Percentiles rank a stretch among this genome's conserved stretches.
Conservation (phyloP, 805 yeast genomes). For the Metschnikowia shivogae region DNA sequence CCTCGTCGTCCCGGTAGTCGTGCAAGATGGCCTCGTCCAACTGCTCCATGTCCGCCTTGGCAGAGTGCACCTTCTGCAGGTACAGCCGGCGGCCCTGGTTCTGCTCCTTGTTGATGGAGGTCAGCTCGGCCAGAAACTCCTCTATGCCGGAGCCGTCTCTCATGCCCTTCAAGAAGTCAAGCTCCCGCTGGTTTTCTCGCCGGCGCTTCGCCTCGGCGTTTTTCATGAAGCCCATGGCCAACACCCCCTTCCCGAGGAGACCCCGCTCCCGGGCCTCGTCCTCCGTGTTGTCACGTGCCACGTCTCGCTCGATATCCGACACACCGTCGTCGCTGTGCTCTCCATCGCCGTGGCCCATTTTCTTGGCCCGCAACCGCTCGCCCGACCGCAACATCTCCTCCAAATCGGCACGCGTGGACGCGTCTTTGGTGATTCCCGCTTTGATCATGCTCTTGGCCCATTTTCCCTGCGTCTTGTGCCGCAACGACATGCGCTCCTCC, state of each 20-base stretch:
- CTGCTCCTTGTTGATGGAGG: constrained; percentile 45
- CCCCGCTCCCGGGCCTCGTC: constrained; percentile 29
- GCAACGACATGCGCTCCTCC: constrained; percentile 84
- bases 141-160: constrained; percentile 38
- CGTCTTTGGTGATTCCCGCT: constrained; percentile 87
- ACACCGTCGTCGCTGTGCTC: constrained; percentile 50
- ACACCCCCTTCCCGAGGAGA: constrained; percentile 77
- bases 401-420: constrained; percentile 77
- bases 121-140: constrained; percentile 30
- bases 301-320: constrained; percentile 43
- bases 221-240: constrained; percentile 94
- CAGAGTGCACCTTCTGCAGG: constrained; percentile 55
- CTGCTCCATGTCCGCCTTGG: constrained; percentile 29
- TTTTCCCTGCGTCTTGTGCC: constrained; percentile 80
- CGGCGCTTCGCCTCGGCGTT: constrained; percentile 74
- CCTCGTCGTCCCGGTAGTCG: constrained; percentile 51
- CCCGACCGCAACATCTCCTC: constrained; percentile 93
- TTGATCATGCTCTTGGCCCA: constrained; percentile 92
- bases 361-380: constrained; percentile 67
- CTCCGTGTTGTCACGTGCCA: constrained; percentile 32
- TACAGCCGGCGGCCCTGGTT: constrained; percentile 81
- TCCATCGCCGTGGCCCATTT: constrained; percentile 61
- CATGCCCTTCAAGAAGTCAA: constrained; percentile 47
- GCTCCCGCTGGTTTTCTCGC: constrained; percentile 52
- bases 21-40: constrained; percentile 21